Conservation (phyloP, 2,329 filamentous ascomycete genomes). For the Parascedosporium putredinis region DNA sequence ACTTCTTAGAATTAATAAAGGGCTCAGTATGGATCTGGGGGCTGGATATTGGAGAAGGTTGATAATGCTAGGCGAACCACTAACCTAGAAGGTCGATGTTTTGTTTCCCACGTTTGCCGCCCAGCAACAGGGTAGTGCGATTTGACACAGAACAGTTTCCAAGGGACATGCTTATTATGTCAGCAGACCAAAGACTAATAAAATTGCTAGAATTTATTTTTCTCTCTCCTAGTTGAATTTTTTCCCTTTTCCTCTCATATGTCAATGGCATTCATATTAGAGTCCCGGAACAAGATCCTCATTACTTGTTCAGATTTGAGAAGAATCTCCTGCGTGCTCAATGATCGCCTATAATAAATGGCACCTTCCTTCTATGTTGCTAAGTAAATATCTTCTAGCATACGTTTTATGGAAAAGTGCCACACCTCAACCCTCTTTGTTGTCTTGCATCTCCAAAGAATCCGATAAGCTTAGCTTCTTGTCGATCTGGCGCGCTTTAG, state of each 20-base stretch:
- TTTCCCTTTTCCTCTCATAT: conserved; percentile 50
- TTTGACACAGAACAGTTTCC: too few species aligned
- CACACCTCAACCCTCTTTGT: conserved; percentile 7
- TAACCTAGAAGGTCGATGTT: too few species aligned
- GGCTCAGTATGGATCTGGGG: too few species aligned
- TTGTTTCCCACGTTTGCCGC: too few species aligned
- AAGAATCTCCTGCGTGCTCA: conserved; percentile 88
- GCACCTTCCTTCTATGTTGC: conserved; percentile 61
- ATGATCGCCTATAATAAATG: conserved; percentile 83
- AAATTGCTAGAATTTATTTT: background rate
- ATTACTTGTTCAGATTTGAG: conserved; percentile 84
- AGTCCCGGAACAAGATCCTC: conserved; percentile 94
- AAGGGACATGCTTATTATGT: too few species aligned
- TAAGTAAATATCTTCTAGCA: conserved; percentile 34
- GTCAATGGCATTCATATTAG: conserved; percentile 91
- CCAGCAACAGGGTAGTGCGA: too few species aligned
- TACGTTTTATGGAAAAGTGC: conserved; percentile 19
- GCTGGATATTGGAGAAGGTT: too few species aligned
- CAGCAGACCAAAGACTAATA: background rate
- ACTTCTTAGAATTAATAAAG: too few species aligned
- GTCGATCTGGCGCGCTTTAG: conserved; percentile 68
- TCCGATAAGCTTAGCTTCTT: background rate
- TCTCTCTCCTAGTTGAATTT: conserved; percentile 14
- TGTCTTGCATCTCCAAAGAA: background rate
- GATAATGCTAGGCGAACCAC: too few species aligned